phyloP scores from a whole-genome alignment of 768 basidiomycete species.

The Mycena vulgaris region DNA sequence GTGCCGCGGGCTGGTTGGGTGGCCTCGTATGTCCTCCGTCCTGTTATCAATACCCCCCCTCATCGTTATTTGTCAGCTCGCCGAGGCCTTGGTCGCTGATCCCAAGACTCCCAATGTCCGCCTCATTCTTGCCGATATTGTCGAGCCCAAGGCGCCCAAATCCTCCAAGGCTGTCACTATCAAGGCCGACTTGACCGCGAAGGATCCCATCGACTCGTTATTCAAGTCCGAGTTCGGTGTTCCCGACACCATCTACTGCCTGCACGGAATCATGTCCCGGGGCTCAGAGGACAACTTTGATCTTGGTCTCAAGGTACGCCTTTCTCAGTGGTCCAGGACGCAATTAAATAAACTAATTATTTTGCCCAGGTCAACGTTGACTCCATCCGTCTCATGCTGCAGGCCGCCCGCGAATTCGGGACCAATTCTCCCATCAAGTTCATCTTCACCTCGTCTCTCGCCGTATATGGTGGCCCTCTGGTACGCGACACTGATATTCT shows the following conservation, averaged over 20 bases:
- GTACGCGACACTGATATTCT: constrained; percentile 41
- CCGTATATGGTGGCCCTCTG: constrained; percentile 72
- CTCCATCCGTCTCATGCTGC: constrained; percentile 63
- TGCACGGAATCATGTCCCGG: constrained; percentile 76
- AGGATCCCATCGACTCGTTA: constrained; percentile 50
- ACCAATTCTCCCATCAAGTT: constrained; percentile 58
- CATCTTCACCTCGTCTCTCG: constrained; percentile 72
- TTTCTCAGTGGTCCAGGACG: no score
- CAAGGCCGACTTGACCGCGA: constrained; percentile 59
- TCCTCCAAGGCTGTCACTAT: constrained; percentile 50
- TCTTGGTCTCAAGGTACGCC: constrained; percentile 61
- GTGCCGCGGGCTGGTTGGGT: constrained; percentile 57
- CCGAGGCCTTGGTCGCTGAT: constrained; percentile 51
- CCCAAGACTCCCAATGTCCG: constrained; percentile 53
- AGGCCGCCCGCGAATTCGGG: constrained; percentile 52
- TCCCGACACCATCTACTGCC: constrained; percentile 62
- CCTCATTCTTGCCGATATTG: constrained; percentile 68
- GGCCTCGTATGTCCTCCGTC: not conserved
- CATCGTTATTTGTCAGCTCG: constrained; percentile 50
- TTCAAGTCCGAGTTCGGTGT: constrained; percentile 58
- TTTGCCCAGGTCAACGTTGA: constrained; percentile 69
- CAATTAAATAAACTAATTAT: not conserved
- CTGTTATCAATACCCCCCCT: not conserved
- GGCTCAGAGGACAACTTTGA: constrained; percentile 74
- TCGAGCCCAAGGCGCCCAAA: constrained; percentile 54